phyloP scores from a whole-genome alignment of 352 stramenopile species.

The Peronospora destructor region DNA sequence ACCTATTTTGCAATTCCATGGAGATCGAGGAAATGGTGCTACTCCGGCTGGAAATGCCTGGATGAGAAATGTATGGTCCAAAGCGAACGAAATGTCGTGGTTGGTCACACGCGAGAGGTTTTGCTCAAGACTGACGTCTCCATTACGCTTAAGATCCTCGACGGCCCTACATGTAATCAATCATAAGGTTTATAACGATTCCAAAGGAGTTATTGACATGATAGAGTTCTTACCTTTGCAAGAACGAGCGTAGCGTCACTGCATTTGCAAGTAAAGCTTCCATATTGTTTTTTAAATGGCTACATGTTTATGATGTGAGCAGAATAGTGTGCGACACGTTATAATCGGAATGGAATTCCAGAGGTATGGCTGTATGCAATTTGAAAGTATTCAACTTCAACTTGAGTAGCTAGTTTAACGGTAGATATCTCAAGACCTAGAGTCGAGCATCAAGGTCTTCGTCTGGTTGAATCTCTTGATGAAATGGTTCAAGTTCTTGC shows the following conservation, averaged over 20 bases:
- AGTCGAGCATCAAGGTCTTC: too few relatives aligned
- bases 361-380: too few relatives aligned
- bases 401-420: too few relatives aligned
- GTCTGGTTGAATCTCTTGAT: too few relatives aligned
- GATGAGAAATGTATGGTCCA: conserved; percentile 39
- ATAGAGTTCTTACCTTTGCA: conserved; percentile 24
- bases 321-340: not conserved
- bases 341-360: not conserved
- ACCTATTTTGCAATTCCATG: conserved; percentile 28
- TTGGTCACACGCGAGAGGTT: conserved; percentile 10
- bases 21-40: conserved; percentile 21
- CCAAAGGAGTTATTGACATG: not conserved
- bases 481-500: conserved; percentile 17
- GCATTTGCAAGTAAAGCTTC: conserved; percentile 26
- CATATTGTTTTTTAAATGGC: conserved; percentile 15
- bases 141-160: not conserved
- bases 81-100: conserved; percentile 20
- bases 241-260: conserved; percentile 33
- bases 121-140: conserved; percentile 7
- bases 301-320: not conserved
- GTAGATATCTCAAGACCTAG: too few relatives aligned
- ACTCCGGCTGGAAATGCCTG: conserved; percentile 4
- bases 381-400: too few relatives aligned
- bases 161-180: conserved; percentile 14
- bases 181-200: not conserved